phyloP scores from a whole-genome alignment of 1,284 basidiomycete species.

The Tetrapyrgos nigripes region DNA sequence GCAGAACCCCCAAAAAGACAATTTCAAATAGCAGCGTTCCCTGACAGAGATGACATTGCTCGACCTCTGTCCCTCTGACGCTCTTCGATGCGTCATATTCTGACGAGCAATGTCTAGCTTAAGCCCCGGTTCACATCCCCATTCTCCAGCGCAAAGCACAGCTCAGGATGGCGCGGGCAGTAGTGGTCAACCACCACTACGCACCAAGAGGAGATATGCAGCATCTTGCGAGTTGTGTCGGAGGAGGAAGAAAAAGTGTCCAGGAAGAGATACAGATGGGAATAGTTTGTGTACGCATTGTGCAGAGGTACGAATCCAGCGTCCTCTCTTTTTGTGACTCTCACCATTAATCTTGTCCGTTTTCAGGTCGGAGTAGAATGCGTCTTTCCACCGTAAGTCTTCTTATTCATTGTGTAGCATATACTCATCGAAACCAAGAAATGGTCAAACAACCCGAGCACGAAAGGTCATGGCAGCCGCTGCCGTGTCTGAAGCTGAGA shows the following conservation, averaged over 20 bases:
- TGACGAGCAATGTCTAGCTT: no score
- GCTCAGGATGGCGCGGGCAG: no score
- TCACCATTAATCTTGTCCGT: not conserved
- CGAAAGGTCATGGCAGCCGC: constrained; percentile 10
- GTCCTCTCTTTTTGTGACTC: not conserved
- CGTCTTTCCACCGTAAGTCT: constrained; percentile 19
- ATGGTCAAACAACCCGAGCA: constrained; percentile 12
- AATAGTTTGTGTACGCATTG: constrained; percentile 21
- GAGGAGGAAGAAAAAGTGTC: constrained; percentile 15
- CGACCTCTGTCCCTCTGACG: no score
- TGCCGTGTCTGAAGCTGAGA: constrained; percentile 9
- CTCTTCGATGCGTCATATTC: no score
- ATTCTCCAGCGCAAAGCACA: no score
- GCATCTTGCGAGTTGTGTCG: constrained; percentile 20
- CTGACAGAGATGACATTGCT: no score
- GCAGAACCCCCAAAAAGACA: no score
- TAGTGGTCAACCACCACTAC: constrained; percentile 8
- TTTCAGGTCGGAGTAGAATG: constrained; percentile 19
- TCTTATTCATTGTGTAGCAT: not conserved
- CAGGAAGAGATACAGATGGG: constrained; percentile 16
- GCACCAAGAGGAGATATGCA: constrained; percentile 20
- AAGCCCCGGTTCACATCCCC: no score
- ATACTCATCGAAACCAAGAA: constrained; percentile 7
- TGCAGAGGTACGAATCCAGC: constrained; percentile 3
- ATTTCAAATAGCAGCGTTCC: no score